Conservation (phyloP, 2,329 filamentous ascomycete genomes). For the Calonectria pseudoturangicola region DNA sequence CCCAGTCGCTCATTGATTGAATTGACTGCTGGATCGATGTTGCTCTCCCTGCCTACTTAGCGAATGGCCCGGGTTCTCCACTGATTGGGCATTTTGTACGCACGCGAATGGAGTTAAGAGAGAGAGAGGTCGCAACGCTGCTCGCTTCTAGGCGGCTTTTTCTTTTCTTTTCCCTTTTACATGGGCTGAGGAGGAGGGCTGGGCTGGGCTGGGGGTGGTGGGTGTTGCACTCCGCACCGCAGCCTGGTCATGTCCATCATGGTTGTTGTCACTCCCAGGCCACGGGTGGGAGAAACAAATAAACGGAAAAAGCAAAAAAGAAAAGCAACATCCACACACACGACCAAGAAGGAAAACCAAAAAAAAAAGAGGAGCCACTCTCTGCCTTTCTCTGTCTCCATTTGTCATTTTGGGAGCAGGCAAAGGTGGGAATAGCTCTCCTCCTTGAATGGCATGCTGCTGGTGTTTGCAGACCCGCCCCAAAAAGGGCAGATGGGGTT, state of each 20-base stretch:
- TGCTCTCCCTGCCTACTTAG: not conserved
- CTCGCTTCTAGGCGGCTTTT: not conserved
- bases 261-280: not conserved
- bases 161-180: not conserved
- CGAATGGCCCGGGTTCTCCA: not conserved
- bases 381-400: no score
- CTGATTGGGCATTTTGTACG: not conserved
- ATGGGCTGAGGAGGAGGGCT: not conserved
- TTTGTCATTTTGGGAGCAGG: not conserved
- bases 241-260: not conserved
- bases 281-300: not conserved
- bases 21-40: no score
- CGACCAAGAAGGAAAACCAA: not conserved
- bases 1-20: not conserved
- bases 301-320: slow-evolving; percentile 6
- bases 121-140: not conserved
- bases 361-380: slow-evolving; percentile 1
- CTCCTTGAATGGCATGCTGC: not conserved
- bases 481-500: slow-evolving; percentile 21
- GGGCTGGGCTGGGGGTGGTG: no score
- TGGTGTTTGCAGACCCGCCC: not conserved
- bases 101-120: not conserved
- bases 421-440: not conserved
- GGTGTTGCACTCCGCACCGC: not conserved
- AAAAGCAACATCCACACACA: no score